Conservation (phyloP, 345 rosid genomes). For the Eucalyptus virginea region DNA sequence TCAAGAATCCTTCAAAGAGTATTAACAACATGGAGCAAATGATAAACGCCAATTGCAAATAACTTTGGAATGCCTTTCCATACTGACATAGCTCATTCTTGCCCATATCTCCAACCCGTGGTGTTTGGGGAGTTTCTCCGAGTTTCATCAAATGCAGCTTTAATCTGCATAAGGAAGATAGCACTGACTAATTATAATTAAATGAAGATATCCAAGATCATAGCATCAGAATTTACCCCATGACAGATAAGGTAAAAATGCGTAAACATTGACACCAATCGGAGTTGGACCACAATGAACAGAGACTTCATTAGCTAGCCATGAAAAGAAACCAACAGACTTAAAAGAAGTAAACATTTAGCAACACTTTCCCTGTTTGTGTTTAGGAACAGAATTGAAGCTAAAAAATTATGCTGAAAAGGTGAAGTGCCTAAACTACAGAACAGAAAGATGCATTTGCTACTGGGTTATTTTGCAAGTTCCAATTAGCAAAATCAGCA, state of each 20-base stretch:
- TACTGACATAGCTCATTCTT: background rate
- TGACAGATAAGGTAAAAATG: too few relatives aligned
- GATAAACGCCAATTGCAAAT: too few relatives aligned
- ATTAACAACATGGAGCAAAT: too few relatives aligned
- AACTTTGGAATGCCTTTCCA: too few relatives aligned
- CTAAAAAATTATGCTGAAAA: too few relatives aligned
- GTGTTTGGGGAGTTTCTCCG: background rate
- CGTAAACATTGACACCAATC: background rate
- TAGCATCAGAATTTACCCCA: background rate
- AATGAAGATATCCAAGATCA: background rate
- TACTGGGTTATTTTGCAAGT: background rate
- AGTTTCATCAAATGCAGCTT: background rate
- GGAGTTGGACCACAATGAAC: background rate
- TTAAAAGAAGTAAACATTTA: background rate
- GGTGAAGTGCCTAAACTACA: background rate
- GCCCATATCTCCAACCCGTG: background rate
- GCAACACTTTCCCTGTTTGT: background rate
- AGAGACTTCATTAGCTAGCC: background rate
- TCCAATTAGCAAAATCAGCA: background rate
- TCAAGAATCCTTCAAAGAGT: too few relatives aligned
- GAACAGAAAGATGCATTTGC: too few relatives aligned
- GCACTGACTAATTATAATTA: background rate
- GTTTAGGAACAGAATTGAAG: background rate
- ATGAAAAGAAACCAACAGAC: background rate
- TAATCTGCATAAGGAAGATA: background rate